A percentile compares a stretch with the other conserved stretches of the same genome.
phyloP scores from a whole-genome alignment of 371 early-diverging fungal species.

The Mycotypha africana region DNA sequence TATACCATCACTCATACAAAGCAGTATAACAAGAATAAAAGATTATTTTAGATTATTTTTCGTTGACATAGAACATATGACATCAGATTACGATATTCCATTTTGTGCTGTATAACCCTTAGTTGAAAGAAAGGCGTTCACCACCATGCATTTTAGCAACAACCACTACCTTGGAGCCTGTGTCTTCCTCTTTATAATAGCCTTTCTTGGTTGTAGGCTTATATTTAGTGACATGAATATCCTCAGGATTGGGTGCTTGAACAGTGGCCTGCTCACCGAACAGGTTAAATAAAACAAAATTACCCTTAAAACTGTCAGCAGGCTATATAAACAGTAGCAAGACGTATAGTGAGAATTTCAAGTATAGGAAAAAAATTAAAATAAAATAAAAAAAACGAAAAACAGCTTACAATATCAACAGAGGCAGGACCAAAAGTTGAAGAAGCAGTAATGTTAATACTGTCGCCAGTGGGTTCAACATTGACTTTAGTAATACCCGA shows the following conservation, averaged over 20 bases:
- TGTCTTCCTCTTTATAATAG: constrained; percentile 21
- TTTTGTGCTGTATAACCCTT: too few species aligned
- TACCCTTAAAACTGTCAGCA: constrained; percentile 20
- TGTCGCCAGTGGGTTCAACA: constrained; percentile 14
- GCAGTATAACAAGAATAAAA: too few species aligned
- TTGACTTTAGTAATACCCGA: constrained; percentile 19
- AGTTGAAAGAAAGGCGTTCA: constrained; percentile 10
- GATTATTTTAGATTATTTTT: too few species aligned
- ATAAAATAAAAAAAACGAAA: not conserved
- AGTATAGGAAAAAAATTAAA: not conserved
- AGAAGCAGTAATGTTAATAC: constrained; percentile 18
- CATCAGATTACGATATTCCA: too few species aligned
- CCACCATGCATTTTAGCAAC: constrained; percentile 15
- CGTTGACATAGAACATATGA: too few species aligned
- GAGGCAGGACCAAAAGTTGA: constrained; percentile 16
- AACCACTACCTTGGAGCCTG: constrained; percentile 12
- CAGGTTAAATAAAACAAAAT: constrained; percentile 14
- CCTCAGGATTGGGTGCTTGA: constrained; percentile 24
- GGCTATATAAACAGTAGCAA: constrained; percentile 19
- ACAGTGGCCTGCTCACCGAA: constrained; percentile 16
- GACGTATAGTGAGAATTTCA: not conserved
- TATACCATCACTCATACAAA: too few species aligned
- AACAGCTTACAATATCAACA: constrained; percentile 19
- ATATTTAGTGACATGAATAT: constrained; percentile 24
- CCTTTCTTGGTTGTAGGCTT: constrained; percentile 18